phyloP scores from a whole-genome alignment of 371 early-diverging fungal species.

The Batkoa obscura region DNA sequence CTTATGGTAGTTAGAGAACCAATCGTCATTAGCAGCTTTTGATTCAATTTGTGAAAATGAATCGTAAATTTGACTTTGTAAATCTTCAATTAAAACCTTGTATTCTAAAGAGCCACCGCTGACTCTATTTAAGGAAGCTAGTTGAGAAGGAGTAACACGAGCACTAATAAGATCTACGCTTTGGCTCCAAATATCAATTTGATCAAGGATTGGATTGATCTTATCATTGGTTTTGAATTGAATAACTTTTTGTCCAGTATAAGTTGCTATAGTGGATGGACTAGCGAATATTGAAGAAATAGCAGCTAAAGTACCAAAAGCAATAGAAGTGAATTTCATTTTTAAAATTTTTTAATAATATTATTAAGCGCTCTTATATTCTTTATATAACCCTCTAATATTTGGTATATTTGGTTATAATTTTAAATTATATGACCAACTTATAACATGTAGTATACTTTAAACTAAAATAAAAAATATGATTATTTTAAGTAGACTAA shows the following conservation, averaged over 20 bases:
- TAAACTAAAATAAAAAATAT: too few relatives aligned
- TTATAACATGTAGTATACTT: too few relatives aligned
- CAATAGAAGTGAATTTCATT: too few relatives aligned
- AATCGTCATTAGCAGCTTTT: neutral
- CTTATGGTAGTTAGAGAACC: neutral
- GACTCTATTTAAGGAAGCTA: neutral
- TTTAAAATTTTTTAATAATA: too few relatives aligned
- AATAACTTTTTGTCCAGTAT: neutral
- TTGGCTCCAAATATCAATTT: constrained; percentile 2
- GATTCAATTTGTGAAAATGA: neutral
- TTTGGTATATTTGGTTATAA: too few relatives aligned
- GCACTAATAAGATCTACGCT: neutral
- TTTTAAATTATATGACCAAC: too few relatives aligned
- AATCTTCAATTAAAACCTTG: neutral
- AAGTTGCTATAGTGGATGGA: neutral
- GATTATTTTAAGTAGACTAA: too few relatives aligned
- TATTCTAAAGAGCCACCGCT: neutral
- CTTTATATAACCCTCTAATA: too few relatives aligned
- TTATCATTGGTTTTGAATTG: neutral
- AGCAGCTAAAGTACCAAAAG: too few relatives aligned
- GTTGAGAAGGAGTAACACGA: neutral
- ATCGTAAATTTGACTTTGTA: neutral
- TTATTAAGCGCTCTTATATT: too few relatives aligned
- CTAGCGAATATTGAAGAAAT: neutral
- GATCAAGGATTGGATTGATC: neutral